phyloP scores from a whole-genome alignment of 768 basidiomycete genomes.

The Kwoniella mangroviensis region DNA sequence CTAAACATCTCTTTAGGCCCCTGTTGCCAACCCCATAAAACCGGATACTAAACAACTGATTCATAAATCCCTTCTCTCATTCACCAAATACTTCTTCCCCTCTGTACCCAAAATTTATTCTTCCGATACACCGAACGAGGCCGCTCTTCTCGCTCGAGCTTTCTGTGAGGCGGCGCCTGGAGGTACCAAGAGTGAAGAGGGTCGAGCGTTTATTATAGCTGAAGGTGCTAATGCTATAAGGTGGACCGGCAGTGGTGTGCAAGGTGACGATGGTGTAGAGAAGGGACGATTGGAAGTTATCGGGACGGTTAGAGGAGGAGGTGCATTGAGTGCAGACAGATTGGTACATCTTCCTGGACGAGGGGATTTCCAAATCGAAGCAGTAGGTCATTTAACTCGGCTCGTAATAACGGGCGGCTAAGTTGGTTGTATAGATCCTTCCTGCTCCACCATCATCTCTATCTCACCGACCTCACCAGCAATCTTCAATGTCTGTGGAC shows the following conservation, averaged over 20 bases:
- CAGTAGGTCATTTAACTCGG: conserved; percentile 64
- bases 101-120: conserved; percentile 77
- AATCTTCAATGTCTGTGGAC: conserved; percentile 56
- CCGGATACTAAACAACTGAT: conserved; percentile 67
- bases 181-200: conserved; percentile 80
- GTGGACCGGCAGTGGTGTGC: conserved; percentile 61
- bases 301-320: conserved; percentile 88
- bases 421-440: too few species aligned
- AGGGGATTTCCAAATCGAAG: conserved; percentile 84
- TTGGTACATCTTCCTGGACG: conserved; percentile 83
- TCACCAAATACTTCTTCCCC: conserved; percentile 93
- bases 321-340: conserved; percentile 75
- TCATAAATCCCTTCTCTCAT: conserved; percentile 87
- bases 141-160: conserved; percentile 65
- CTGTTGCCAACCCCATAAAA: conserved; percentile 57
- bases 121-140: conserved; percentile 55
- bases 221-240: conserved; percentile 62
- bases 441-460: conserved; percentile 64
- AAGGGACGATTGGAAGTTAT: conserved; percentile 72
- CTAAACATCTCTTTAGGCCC: conserved; percentile 30
- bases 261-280: conserved; percentile 57
- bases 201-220: conserved; percentile 75
- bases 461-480: conserved; percentile 38
- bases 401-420: too few species aligned
- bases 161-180: conserved; percentile 83